Base-by-base conservation (phyloP, 345 rosid genomes). In the Heritiera fomes region DNA sequence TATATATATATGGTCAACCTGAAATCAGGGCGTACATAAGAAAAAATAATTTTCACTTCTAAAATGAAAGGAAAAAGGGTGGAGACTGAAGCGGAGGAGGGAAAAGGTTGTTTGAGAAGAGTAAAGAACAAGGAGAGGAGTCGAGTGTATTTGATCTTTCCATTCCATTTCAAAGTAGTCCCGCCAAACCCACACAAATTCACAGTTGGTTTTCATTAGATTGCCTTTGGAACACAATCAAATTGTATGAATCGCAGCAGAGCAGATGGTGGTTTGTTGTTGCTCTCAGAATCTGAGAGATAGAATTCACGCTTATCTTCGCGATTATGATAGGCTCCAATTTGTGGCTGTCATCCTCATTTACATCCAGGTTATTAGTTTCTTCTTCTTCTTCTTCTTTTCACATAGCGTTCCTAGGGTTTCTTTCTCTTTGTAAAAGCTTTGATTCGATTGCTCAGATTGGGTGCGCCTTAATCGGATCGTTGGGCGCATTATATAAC, bases 401-500 rank as follows among this genome's bases (percentile, higher is more conserved):
- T 5, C 3, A 0, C 1, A 2, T 69, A 0, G 5, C 20, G 2
- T 1, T 46, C 23, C 53, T 75, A 67, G 59, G 58, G 79, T 60
- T 71, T 73, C 46, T 77, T 49, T 46, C 69, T 2, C 8, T 46
- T 46, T 46, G 38, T 20, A 7, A 46, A 69, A 20, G 18, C 14
- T 69, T 59, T 60, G 43, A 13, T 53, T 73, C 68, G 60, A 20
- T 78, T 67, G 52, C 75, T 65, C 83, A 88, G 97, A 93, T 93
- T 82, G 97, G 92, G 3, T 91, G 98, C 80, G 92, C 98, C 7
- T 79, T 95, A 83, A 87, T 93, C 69, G 98, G 98, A 84, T 91
- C 98, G 9, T 83, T 93, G 2, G 98, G 98, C 3, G 97, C 98
- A 77, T 86, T 88, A 81, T 92, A 90, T 91, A 95, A 92, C 65